Evolutionary conservation across 495 filamentous ascomycete genomes (phyloP).

Genomic region (Pyrenula massariospora): DNA sequence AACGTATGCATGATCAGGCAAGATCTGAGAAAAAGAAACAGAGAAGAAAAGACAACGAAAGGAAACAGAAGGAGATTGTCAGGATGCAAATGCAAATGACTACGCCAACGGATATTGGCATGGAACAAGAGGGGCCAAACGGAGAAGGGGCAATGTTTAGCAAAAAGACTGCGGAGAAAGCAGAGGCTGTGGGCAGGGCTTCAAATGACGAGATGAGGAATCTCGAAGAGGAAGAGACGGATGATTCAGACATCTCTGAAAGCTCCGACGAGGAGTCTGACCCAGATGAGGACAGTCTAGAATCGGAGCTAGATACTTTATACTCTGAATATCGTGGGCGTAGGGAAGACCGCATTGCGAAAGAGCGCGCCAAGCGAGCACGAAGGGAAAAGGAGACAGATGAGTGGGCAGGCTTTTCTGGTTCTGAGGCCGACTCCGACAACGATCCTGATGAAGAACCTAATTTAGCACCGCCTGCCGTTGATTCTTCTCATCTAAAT

Average conservation of each 20-base stretch:
- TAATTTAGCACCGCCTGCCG: too few relatives aligned
- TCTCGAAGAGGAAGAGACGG: conserved; percentile 41
- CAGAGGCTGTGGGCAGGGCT: conserved; percentile 55
- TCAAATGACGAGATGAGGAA: conserved; percentile 66
- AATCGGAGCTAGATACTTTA: conserved; percentile 71
- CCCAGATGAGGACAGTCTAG: conserved; percentile 69
- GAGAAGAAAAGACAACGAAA: conserved; percentile 72
- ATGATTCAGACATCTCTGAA: conserved; percentile 46
- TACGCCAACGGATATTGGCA: conserved; percentile 87
- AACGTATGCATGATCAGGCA: conserved; percentile 68
- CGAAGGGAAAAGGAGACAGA: conserved; percentile 72
- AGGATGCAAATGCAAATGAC: conserved; percentile 97
- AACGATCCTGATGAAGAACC: not conserved
- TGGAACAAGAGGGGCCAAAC: conserved; percentile 71
- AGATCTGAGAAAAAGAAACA: conserved; percentile 64
- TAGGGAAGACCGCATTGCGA: conserved; percentile 66
- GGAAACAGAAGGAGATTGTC: conserved; percentile 78
- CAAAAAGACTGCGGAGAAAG: conserved; percentile 66
- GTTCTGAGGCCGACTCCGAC: conserved; percentile 30
- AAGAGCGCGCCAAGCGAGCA: conserved; percentile 78
- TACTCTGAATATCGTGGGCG: conserved; percentile 80
- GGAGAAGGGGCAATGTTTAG: conserved; percentile 76
- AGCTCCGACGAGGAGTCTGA: conserved; percentile 52
- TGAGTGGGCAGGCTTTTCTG: conserved; percentile 87
- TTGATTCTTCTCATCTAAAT: conserved; percentile 45